A percentile compares a stretch with the other conserved stretches of the same genome.
Evolutionary conservation across 495 filamentous ascomycete genomes (phyloP).

Genomic region (Lineolata rhizophorae): DNA sequence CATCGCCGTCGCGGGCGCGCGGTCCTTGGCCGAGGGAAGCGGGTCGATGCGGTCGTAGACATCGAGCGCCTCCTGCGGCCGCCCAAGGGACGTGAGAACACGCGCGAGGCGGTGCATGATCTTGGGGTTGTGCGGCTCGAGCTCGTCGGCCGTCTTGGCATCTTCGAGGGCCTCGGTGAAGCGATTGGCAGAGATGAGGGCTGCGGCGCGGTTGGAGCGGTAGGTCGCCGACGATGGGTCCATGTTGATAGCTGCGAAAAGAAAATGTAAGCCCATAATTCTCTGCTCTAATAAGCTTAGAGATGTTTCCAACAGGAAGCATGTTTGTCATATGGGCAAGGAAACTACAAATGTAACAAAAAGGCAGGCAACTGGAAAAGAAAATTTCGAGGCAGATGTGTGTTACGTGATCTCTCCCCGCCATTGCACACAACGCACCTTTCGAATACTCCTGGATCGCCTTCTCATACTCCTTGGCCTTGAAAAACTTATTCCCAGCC

Average conservation of each 20-base stretch:
- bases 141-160: conserved; percentile 51
- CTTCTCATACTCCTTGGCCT: conserved; percentile 62
- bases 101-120: conserved; percentile 72
- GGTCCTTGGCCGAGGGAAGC: conserved; percentile 62
- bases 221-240: conserved; percentile 67
- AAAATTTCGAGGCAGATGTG: no score
- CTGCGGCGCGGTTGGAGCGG: conserved; percentile 84
- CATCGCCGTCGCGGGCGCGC: conserved; percentile 60
- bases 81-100: conserved; percentile 68
- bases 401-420: no score
- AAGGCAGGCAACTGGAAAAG: neutral
- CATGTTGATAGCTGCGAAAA: conserved; percentile 50
- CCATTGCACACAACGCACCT: no score
- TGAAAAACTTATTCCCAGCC: conserved; percentile 89
- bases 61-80: conserved; percentile 68
- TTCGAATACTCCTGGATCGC: conserved; percentile 88
- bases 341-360: no score
- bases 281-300: neutral
- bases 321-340: no score
- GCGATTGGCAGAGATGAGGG: conserved; percentile 64
- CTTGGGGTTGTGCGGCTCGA: conserved; percentile 67
- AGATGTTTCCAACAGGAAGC: no score
- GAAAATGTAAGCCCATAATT: no score
- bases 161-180: conserved; percentile 68
- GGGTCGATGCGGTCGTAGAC: conserved; percentile 52